These are phyloP conservation scores for Metrosideros polymorpha DNA, from an alignment of 441 rosid species.

Conservation along the genomic window DNA sequence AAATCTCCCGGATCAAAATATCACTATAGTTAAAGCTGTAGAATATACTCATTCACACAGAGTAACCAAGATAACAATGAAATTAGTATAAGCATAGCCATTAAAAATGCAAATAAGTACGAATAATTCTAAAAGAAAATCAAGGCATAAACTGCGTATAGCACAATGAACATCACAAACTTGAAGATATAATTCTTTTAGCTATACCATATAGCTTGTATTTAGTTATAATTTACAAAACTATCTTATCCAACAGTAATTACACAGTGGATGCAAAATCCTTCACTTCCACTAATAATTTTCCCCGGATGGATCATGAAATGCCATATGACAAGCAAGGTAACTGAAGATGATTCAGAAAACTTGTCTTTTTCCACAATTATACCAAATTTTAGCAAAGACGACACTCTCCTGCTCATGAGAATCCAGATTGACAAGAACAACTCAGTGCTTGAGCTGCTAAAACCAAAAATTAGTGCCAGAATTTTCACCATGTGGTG, in stretches of 20 bases:
- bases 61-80: background rate
- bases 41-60: background rate
- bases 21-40: background rate
- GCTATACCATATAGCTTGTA: background rate
- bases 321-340: background rate
- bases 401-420: background rate
- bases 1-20: background rate
- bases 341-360: background rate
- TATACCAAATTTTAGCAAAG: background rate
- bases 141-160: background rate
- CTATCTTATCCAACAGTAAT: background rate
- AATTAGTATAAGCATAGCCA: background rate
- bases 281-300: background rate
- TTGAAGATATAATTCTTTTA: background rate
- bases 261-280: background rate
- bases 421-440: background rate
- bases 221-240: background rate
- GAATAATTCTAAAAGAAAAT: background rate
- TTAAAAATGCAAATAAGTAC: background rate
- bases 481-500: constrained; percentile 52
- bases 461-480: background rate
- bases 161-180: background rate
- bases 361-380: background rate
- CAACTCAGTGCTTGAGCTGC: background rate
- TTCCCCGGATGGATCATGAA: background rate